A percentile compares a stretch with the other conserved stretches of the same genome.
Evolutionary conservation across 192 early-diverging fungal genomes (phyloP).

Genomic region (Pilaira anomala): DNA sequence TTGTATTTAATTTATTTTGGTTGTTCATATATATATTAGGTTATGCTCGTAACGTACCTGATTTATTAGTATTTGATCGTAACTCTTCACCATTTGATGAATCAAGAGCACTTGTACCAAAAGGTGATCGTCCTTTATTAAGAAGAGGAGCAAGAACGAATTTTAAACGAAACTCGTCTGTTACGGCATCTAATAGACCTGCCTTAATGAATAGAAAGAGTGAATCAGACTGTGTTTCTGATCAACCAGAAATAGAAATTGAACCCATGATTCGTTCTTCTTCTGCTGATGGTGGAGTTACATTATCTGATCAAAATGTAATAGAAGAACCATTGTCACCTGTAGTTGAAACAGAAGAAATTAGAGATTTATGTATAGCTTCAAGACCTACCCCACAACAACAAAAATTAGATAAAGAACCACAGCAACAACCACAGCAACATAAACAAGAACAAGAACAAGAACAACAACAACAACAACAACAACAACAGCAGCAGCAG

Average conservation of each 20-base stretch:
- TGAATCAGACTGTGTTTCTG: not conserved
- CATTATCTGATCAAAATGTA: no score
- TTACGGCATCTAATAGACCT: constrained; percentile 2
- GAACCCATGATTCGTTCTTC: no score
- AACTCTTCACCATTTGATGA: constrained; percentile 42
- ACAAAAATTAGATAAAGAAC: not conserved
- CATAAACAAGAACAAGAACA: not conserved
- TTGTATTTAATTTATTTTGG: not conserved
- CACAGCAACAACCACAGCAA: not conserved
- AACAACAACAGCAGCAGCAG: not conserved
- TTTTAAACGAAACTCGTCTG: constrained; percentile 49
- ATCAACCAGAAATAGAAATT: not conserved
- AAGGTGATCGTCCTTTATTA: constrained; percentile 40
- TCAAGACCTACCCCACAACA: no score
- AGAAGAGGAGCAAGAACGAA: constrained; percentile 50
- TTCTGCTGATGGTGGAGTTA: no score
- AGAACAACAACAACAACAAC: not conserved
- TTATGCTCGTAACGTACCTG: constrained; percentile 8
- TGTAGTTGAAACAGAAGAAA: no score
- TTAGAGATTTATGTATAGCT: no score
- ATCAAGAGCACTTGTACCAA: constrained; percentile 39
- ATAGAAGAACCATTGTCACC: no score
- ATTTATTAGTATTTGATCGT: constrained; percentile 35
- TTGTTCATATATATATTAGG: not conserved
- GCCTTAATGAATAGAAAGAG: constrained; percentile 3